A percentile compares a stretch with the other conserved stretches of the same genome.
phyloP scores from a whole-genome alignment of 768 basidiomycete species.

The Hericium alpestre region DNA sequence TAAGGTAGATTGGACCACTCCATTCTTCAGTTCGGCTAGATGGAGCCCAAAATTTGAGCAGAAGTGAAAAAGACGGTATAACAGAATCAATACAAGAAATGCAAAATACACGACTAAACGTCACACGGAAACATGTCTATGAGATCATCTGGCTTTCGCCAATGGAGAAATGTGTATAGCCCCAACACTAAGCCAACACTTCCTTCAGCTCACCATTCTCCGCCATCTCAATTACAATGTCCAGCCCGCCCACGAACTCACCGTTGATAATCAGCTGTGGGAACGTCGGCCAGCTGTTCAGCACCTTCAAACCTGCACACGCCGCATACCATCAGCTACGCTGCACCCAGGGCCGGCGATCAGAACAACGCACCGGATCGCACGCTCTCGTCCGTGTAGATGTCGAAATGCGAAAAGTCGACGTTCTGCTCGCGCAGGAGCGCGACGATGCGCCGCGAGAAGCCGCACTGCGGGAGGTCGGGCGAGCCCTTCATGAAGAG shows the following conservation, averaged over 20 bases:
- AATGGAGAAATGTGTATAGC: too few species aligned
- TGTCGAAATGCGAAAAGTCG: conserved; percentile 48
- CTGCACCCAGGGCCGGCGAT: too few species aligned
- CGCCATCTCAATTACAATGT: conserved; percentile 84
- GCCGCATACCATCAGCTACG: background rate
- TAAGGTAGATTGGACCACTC: too few species aligned
- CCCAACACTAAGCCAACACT: conserved; percentile 5
- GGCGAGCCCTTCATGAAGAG: conserved; percentile 61
- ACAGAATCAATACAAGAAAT: too few species aligned
- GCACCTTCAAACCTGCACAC: conserved; percentile 39
- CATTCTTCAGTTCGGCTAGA: too few species aligned
- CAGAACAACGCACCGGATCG: conserved; percentile 26
- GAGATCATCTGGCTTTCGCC: too few species aligned
- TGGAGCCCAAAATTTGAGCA: too few species aligned
- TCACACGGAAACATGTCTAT: too few species aligned
- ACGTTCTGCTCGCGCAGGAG: conserved; percentile 37
- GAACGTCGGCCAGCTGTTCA: conserved; percentile 58
- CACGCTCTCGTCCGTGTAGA: conserved; percentile 46
- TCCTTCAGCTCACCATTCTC: conserved; percentile 69
- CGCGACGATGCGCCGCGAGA: conserved; percentile 46
- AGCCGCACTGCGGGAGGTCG: conserved; percentile 52
- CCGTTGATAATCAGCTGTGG: conserved; percentile 72
- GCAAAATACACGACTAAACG: too few species aligned
- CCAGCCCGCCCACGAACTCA: conserved; percentile 90
- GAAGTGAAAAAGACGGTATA: too few species aligned